These are phyloP conservation scores for Pseudocercospora fijiensis DNA, from an alignment of 2,329 filamentous ascomycete genomes.

Conservation along the genomic window DNA sequence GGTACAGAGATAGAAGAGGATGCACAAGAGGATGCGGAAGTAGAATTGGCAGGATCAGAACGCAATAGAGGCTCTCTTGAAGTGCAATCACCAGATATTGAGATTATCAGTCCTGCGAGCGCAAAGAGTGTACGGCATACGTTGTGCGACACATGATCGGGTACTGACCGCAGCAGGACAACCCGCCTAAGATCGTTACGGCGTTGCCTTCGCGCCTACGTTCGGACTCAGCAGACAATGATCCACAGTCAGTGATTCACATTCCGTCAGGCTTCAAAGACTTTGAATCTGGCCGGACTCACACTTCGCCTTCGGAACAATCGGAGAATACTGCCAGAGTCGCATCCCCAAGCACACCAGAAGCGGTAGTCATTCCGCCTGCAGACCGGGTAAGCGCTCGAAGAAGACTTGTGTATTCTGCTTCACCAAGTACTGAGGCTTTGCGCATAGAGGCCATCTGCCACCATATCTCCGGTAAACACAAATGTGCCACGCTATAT, in stretches of 20 bases:
- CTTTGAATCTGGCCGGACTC: constrained; percentile 55
- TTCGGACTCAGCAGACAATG: constrained; percentile 64
- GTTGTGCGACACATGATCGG: constrained; percentile 28
- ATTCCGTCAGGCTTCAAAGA: constrained; percentile 77
- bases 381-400: constrained; percentile 34
- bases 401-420: background rate
- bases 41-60: constrained; percentile 24
- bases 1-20: constrained; percentile 84
- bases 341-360: constrained; percentile 40
- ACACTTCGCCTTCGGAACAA: constrained; percentile 24
- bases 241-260: constrained; percentile 87
- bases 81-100: constrained; percentile 35
- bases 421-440: background rate
- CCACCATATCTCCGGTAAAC: constrained; percentile 64
- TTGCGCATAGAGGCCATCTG: background rate
- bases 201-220: constrained; percentile 41
- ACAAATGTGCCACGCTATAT: constrained; percentile 65
- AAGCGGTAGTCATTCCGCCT: constrained; percentile 33
- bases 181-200: constrained; percentile 50
- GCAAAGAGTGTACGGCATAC: constrained; percentile 34
- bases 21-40: constrained; percentile 56
- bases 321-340: constrained; percentile 32
- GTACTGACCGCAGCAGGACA: constrained; percentile 27
- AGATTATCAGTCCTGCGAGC: constrained; percentile 37
- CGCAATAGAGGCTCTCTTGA: constrained; percentile 19